These are phyloP conservation scores for Collariella sp. DNA, from an alignment of 495 filamentous ascomycete genomes.

Conservation along the genomic window DNA sequence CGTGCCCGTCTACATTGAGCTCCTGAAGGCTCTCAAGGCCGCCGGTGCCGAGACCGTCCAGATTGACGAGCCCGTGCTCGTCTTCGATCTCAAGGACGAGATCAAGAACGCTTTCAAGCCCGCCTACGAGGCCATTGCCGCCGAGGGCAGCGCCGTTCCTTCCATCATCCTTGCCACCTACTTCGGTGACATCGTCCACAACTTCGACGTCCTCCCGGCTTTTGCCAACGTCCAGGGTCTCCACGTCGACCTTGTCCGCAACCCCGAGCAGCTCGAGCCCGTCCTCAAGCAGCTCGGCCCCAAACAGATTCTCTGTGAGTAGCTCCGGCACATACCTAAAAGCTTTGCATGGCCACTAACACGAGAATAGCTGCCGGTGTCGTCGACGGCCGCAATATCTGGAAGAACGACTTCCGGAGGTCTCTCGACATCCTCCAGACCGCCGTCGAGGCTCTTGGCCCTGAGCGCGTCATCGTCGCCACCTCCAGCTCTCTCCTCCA, in stretches of 20 bases:
- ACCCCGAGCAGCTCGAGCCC: constrained; percentile 96
- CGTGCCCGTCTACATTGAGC: constrained; percentile 83
- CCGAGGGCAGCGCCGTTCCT: constrained; percentile 67
- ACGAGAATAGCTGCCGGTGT: constrained; percentile 59
- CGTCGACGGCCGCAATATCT: constrained; percentile 98
- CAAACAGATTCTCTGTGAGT: constrained; percentile 64
- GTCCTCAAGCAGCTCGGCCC: constrained; percentile 80
- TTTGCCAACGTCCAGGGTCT: constrained; percentile 61
- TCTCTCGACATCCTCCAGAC: constrained; percentile 82
- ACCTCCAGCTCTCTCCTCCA: constrained; percentile 96
- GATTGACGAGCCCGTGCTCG: constrained; percentile 94
- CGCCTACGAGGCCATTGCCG: constrained; percentile 78
- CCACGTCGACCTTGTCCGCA: constrained; percentile 92
- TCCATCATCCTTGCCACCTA: constrained; percentile 85
- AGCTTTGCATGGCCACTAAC: background rate
- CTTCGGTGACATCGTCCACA: constrained; percentile 99
- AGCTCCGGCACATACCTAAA: background rate
- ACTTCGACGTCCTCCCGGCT: constrained; percentile 74
- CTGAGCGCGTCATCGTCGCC: constrained; percentile 90
- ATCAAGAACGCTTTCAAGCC: constrained; percentile 97
- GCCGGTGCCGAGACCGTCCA: constrained; percentile 92
- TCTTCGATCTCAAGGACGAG: constrained; percentile 80
- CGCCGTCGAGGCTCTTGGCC: constrained; percentile 85
- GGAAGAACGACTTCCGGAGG: constrained; percentile 96
- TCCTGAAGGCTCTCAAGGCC: constrained; percentile 82